Conservation (phyloP, 257 asterid genomes). For the Solanum habrochaites region DNA sequence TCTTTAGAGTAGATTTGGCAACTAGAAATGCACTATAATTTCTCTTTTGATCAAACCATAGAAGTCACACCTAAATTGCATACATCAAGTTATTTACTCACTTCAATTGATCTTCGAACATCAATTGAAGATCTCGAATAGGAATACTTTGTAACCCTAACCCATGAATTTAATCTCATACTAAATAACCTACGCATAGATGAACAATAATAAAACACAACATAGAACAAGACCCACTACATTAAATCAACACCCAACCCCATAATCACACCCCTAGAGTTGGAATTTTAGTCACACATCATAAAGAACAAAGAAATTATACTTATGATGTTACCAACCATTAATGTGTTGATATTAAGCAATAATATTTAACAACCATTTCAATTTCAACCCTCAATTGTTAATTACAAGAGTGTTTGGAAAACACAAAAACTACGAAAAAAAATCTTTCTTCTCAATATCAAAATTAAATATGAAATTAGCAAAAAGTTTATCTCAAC, state of each 20-base stretch:
- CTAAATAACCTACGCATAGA: background rate
- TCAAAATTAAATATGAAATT: background rate
- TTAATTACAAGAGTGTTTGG: background rate
- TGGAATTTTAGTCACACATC: background rate
- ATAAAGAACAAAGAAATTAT: no score
- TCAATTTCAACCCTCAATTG: background rate
- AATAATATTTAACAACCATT: background rate
- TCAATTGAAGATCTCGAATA: background rate
- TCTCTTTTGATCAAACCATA: background rate
- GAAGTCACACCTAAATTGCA: background rate
- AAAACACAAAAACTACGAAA: background rate
- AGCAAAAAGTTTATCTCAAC: background rate
- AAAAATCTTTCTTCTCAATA: background rate
- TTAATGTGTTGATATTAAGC: background rate
- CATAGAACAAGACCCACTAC: background rate
- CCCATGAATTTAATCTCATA: background rate
- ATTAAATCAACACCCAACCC: background rate
- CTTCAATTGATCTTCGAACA: background rate
- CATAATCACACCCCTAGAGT: background rate
- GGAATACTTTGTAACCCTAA: background rate
- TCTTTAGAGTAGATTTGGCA: background rate
- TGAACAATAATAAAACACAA: background rate
- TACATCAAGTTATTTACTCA: background rate
- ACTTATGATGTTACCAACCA: background rate
- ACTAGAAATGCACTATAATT: background rate